Conservation (phyloP, 106 monocot species). For the Cymbidium sinense region DNA sequence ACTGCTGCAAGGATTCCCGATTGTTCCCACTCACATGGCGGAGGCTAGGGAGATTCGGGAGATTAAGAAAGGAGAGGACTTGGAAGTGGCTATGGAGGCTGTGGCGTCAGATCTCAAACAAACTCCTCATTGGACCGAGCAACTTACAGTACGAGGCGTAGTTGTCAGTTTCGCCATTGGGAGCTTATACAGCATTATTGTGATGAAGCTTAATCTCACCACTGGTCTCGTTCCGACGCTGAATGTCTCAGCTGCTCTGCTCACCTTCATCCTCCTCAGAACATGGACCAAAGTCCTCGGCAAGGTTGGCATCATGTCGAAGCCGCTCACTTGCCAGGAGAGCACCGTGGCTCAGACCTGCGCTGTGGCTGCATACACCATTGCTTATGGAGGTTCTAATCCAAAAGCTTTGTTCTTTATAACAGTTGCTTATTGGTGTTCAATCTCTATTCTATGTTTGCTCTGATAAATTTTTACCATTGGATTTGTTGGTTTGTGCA, state of each 20-base stretch:
- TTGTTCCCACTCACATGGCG: background rate
- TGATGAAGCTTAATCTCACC: conserved; percentile 24
- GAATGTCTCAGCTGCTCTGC: conserved; percentile 28
- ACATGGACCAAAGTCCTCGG: conserved; percentile 15
- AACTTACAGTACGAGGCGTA: conserved; percentile 19
- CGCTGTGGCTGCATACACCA: conserved; percentile 18
- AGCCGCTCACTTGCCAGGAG: conserved; percentile 32
- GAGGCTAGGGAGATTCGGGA: background rate
- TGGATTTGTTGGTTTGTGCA: conserved; percentile 14
- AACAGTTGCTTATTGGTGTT: background rate
- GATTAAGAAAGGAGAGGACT: conserved; percentile 10
- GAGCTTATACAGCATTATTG: conserved; percentile 20
- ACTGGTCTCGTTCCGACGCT: conserved; percentile 26
- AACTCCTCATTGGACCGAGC: conserved; percentile 24
- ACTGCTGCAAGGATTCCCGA: background rate
- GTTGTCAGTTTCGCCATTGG: conserved; percentile 13
- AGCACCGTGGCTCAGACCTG: conserved; percentile 34
- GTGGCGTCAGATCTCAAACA: background rate
- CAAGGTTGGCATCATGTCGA: conserved; percentile 9
- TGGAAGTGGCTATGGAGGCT: conserved; percentile 3
- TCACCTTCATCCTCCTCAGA: conserved; percentile 20
- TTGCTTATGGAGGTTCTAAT: conserved; percentile 18
- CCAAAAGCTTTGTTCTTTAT: background rate
- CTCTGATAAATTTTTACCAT: background rate
- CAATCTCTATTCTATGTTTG: background rate